Evolutionary conservation across 768 basidiomycete species (phyloP).

Genomic region (Cyclocybe cylindracea): DNA sequence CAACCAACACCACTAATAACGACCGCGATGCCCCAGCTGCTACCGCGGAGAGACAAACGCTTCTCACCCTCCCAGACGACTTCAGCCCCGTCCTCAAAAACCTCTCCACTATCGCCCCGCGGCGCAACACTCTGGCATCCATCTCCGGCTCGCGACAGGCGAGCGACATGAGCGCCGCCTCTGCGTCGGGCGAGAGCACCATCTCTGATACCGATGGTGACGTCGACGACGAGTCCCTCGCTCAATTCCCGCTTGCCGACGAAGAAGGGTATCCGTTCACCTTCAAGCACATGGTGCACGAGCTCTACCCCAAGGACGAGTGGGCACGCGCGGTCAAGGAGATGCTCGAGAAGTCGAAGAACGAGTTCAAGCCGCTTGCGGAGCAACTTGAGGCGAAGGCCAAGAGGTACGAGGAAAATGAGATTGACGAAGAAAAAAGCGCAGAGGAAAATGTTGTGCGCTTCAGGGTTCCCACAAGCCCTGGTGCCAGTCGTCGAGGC

Average conservation of each 20-base stretch:
- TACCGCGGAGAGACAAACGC: neutral
- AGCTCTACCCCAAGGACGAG: slow-evolving; percentile 60
- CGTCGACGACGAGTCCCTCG: slow-evolving; percentile 26
- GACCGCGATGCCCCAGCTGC: no score
- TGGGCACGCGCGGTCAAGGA: slow-evolving; percentile 59
- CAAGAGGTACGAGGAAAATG: slow-evolving; percentile 7
- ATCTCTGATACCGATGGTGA: slow-evolving; percentile 19
- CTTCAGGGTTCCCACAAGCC: slow-evolving; percentile 24
- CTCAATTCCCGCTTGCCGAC: slow-evolving; percentile 41
- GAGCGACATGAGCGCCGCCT: neutral
- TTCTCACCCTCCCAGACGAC: slow-evolving; percentile 33
- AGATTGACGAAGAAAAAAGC: slow-evolving; percentile 13
- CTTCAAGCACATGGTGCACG: slow-evolving; percentile 69
- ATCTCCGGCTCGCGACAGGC: neutral
- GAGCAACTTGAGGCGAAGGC: slow-evolving; percentile 27
- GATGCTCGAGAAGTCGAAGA: slow-evolving; percentile 52
- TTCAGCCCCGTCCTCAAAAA: slow-evolving; percentile 36
- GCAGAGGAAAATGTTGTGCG: no score
- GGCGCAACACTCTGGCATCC: slow-evolving; percentile 28
- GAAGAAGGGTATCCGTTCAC: slow-evolving; percentile 56
- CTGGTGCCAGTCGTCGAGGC: slow-evolving; percentile 17
- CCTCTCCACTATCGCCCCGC: slow-evolving; percentile 25
- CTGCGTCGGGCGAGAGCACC: neutral
- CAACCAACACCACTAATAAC: neutral
- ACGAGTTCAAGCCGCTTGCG: slow-evolving; percentile 56